A percentile compares a stretch with the other conserved stretches of the same genome.
phyloP scores from a whole-genome alignment of 306 rosid genomes.

The Astragalus membranaceus region DNA sequence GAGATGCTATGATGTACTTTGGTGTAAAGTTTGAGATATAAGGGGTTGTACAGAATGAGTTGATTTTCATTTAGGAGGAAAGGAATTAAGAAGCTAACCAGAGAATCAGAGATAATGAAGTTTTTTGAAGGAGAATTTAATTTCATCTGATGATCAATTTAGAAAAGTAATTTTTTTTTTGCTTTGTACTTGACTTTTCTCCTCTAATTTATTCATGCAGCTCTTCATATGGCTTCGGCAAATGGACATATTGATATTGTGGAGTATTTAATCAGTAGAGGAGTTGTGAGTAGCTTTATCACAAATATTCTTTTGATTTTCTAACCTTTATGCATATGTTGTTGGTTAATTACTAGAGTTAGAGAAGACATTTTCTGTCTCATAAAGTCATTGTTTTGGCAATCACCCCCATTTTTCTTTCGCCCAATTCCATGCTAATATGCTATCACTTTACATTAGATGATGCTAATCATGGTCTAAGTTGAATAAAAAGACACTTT shows the following conservation, averaged over 20 bases:
- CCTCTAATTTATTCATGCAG: conserved; percentile 31
- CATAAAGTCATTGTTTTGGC: neutral
- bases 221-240: conserved; percentile 96
- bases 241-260: conserved; percentile 71
- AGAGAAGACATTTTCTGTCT: neutral
- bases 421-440: neutral
- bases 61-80: neutral
- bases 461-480: neutral
- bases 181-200: conserved; percentile 10
- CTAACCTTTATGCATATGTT: neutral
- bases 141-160: neutral
- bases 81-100: neutral
- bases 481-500: neutral
- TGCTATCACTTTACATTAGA: neutral
- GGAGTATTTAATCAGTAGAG: conserved; percentile 58
- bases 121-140: neutral
- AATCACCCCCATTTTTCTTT: neutral
- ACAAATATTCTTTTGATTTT: neutral
- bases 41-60: neutral
- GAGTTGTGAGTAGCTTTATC: conserved; percentile 52
- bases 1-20: neutral
- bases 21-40: neutral
- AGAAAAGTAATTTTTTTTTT: neutral
- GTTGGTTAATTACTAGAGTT: neutral
- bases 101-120: neutral